Base-by-base conservation (phyloP, 768 basidiomycete species). In the Terana coerulea region DNA sequence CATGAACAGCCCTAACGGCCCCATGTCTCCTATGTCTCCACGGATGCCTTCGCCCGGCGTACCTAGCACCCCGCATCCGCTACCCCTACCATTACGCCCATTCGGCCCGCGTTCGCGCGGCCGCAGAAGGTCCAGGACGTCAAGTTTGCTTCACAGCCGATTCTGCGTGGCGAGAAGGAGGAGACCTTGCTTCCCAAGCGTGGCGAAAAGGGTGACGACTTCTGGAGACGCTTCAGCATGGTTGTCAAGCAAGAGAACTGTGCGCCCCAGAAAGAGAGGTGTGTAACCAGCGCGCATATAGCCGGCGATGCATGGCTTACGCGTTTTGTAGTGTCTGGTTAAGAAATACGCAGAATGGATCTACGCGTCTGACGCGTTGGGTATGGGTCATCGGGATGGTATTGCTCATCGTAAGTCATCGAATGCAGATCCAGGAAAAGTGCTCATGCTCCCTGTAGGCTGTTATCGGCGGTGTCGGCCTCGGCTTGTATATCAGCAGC, bases 141-240 rank as follows among this genome's bases (percentile, higher is more conserved):
- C 61, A 76, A 73, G 56, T 82, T 83, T 54, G 61, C 69, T 4
- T 67, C 74, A 8, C 69, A 71, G 15, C 71, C 76, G 15, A 88
- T 90, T 61, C 76, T 91, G 62, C 79, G 88, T 14, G 80, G 86
- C 5, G 75, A 82, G 44, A 72, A 72, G 1, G 89, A 91, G 64
- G 86, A 84, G 35, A 79, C 81, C 1, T 62, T 87, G 2, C 64
- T 91, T 7, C 84, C 87, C 1, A 73, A 72, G 34, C 77, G 86
- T 39, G 86, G 88, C 2, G 81, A 88, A 63, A 80, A 76, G 43
- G 87, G 88, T 0, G 88, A 91, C 60, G 86, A 91, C 60, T 91
- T 92, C 69, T 92, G 90, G 90, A 75, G 86, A 53, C 75, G 90
- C 33, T 92, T 91, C 68, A 88, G 85, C 54, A 89, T 91, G 74